Conservation (phyloP, 768 basidiomycete genomes). For the Leccinum truebloodii region DNA sequence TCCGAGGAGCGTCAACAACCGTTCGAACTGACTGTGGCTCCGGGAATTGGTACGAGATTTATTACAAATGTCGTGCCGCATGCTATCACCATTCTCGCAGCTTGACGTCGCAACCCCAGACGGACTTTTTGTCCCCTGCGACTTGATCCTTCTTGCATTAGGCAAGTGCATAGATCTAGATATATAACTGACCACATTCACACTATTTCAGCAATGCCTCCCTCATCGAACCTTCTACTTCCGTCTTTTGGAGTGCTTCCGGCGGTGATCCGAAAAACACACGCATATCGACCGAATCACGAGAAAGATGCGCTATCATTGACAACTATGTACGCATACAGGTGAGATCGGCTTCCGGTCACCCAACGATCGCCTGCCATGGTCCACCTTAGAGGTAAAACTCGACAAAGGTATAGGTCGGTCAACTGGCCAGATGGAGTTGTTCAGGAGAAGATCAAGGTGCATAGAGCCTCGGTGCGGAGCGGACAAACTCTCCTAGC, state of each 20-base stretch:
- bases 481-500: neutral
- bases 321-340: neutral
- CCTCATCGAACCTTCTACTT: neutral
- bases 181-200: neutral
- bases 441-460: neutral
- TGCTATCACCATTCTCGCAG: no score
- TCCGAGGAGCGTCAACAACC: no score
- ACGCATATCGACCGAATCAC: slow-evolving; percentile 5
- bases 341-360: neutral
- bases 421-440: neutral
- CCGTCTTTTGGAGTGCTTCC: no score
- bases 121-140: no score
- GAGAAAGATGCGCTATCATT: neutral
- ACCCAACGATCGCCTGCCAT: neutral
- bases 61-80: no score
- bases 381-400: neutral
- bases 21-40: no score
- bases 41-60: no score
- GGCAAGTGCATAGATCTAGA: no score
- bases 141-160: no score
- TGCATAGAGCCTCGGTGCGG: neutral
- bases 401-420: neutral
- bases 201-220: neutral
- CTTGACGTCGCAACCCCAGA: no score
- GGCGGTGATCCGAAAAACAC: neutral